These are phyloP conservation scores for Onygenales sp. DNA, from an alignment of 2,329 filamentous ascomycete genomes.

Conservation along the genomic window DNA sequence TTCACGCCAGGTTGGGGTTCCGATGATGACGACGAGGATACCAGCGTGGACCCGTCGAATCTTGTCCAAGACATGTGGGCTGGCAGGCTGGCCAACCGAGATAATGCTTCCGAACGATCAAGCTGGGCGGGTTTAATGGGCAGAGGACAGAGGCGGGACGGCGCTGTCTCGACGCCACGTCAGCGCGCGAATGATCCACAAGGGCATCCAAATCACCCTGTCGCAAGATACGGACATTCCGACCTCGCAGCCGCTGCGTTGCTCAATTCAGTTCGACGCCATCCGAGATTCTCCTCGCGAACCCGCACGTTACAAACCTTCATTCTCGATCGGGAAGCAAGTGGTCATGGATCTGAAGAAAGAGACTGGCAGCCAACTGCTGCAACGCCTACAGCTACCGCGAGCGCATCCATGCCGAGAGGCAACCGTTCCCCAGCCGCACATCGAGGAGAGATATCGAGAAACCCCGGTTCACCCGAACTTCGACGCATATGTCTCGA, in stretches of 20 bases:
- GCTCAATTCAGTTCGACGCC: slow-evolving; percentile 31
- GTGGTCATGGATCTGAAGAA: slow-evolving; percentile 13
- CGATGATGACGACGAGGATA: slow-evolving; percentile 19
- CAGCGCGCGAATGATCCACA: slow-evolving; percentile 15
- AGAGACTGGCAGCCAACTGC: slow-evolving; percentile 6
- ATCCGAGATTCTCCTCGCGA: slow-evolving; percentile 26
- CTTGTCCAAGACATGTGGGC: slow-evolving; percentile 20
- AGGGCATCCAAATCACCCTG: slow-evolving; percentile 3
- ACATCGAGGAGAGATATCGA: slow-evolving; percentile 17
- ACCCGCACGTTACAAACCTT: slow-evolving; percentile 31
- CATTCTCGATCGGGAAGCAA: slow-evolving; percentile 26
- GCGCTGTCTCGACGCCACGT: slow-evolving; percentile 13
- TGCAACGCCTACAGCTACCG: not conserved
- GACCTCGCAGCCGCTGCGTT: slow-evolving; percentile 26
- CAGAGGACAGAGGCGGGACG: slow-evolving; percentile 20
- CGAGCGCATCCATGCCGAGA: slow-evolving; percentile 1
- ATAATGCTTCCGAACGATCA: not conserved
- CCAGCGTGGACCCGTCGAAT: slow-evolving; percentile 14
- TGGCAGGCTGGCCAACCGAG: slow-evolving; percentile 8
- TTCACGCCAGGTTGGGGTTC: slow-evolving; percentile 45
- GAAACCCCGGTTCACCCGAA: slow-evolving; percentile 16
- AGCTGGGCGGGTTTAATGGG: slow-evolving; percentile 12
- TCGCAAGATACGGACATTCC: slow-evolving; percentile 13
- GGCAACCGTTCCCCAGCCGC: not conserved
- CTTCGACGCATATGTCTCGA: slow-evolving; percentile 27